Base-by-base conservation (phyloP, 768 basidiomycete genomes). In the Chalciporus chontae region DNA sequence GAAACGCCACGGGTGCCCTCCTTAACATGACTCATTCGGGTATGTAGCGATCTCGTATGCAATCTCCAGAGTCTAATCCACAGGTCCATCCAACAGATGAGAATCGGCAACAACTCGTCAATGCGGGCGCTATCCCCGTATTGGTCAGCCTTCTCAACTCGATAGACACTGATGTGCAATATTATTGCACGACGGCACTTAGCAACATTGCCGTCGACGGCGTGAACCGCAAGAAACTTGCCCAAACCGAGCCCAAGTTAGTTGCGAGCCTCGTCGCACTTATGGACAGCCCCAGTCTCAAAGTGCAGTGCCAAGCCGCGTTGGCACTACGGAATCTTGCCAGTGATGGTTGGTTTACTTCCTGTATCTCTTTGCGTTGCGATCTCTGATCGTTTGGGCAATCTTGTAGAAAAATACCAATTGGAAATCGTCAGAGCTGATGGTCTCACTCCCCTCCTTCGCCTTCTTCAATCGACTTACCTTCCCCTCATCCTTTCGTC, bases 21-120 rank as follows among this genome's bases (percentile, higher is more conserved):
- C 77, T 99, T 31, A 99, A 99, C 69, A 98, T 98, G 96, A 99
- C 96, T 31, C 96, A 99, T 73, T 96, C 94, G 21, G 94, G 94
- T 93, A 58, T 56, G 78, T 60, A 27, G 42, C 10, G 3, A 32
- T 31, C 5, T 13, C 8, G 19, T 56, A n/a, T 21, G 8, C 36
- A 6, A 17, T 32, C 8, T 32, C 47, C 52, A 50, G 27, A 11
- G 29, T 13, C 29, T 19, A 34, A 24, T 46, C 5, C 49, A 46
- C 8, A 60, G 40, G 21, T 45, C n/a, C 17, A 37, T 34, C 37
- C 23, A 48, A 14, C 47, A 94, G 96, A 99, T 65, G 96, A 99
- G 73, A 99, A 99, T 69, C 78, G 96, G 47, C 95, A 98, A 63
- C 95, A 98, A 60, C 86, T 99, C 48, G 96, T 99, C 58, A 94